Evolutionary conservation across 2,329 filamentous ascomycete genomes (phyloP), one percentile per base, ranked within the genome.

Genomic region (Fusarium sp.): DNA sequence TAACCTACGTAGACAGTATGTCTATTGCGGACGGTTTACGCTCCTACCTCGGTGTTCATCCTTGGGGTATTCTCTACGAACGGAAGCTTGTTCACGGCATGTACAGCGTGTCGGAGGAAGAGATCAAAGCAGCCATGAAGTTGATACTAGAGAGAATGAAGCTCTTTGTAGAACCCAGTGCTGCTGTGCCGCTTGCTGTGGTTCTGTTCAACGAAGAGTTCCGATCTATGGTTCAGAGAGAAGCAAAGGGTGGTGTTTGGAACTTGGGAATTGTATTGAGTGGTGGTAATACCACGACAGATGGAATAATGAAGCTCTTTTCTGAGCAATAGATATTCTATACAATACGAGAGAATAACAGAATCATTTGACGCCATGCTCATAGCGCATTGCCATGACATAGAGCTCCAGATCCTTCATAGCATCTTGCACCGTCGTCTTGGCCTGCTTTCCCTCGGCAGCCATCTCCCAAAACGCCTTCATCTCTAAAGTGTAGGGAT

Each of bases 401-500:
- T 72, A 79, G 2, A 80, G 48, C 40, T 78, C 75, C 9, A 80
- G 50, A 18, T 80, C 78, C 4, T 78, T 57, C 34, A 69, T 61
- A 4, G 77, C 74, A 55, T 80, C 78, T 7, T 42, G 48, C 3
- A 71, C 69, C 1, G 65, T 74, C 3, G 78, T 79, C 57, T 80
- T 80, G 4, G 72, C 63, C 7, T 62, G 16, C 46, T 63, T 73
- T 0, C 49, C 65, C 9, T 74, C 53, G 2, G 74, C 55, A 1
- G 76, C 73, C 14, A 72, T 74, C 3, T 75, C 71, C 23, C 80
- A 79, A 20, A 82, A 62, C 23, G 79, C 75, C 30, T 76, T 56
- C 61, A 82, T 73, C 69, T 83, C 78, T 0, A 76, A 60, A 0
- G 80, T 81, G 57, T 81, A 83, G 0, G 80, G 72, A 56, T 83